Conservation (phyloP, 1,284 basidiomycete species). For the Cryptococcus sp. region DNA sequence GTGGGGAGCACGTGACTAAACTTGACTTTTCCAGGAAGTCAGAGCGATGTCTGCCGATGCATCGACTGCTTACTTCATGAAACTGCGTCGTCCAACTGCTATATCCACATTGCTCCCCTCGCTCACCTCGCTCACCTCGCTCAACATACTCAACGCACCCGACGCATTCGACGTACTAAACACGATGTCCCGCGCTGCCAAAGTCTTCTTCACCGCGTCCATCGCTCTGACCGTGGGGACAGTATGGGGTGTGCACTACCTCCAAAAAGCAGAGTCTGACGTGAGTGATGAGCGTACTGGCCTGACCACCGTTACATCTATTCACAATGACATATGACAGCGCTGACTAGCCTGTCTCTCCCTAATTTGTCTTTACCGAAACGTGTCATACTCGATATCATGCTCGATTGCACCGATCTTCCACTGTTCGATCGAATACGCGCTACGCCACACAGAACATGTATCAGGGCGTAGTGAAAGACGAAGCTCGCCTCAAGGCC, state of each 20-base stretch:
- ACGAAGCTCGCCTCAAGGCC: constrained; percentile 67
- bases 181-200: constrained; percentile 72
- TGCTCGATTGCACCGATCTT: not conserved
- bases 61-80: too few species aligned
- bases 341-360: not conserved
- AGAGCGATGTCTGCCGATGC: too few species aligned
- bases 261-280: constrained; percentile 82
- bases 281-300: constrained; percentile 55
- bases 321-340: not conserved
- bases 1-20: too few species aligned
- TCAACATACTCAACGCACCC: not conserved
- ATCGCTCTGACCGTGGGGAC: constrained; percentile 68
- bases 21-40: too few species aligned
- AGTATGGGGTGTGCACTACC: constrained; percentile 88
- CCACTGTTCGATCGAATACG: not conserved
- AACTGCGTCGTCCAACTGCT: too few species aligned
- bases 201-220: constrained; percentile 72
- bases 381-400: constrained; percentile 1
- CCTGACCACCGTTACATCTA: not conserved
- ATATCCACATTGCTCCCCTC: not conserved
- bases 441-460: constrained; percentile 64
- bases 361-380: not conserved
- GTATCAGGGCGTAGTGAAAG: constrained; percentile 84
- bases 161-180: not conserved
- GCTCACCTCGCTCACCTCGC: not conserved